Percentiles rank a stretch among this genome's conserved stretches.
Evolutionary conservation across 306 rosid species (phyloP).

Genomic region (Vigna mungo): DNA sequence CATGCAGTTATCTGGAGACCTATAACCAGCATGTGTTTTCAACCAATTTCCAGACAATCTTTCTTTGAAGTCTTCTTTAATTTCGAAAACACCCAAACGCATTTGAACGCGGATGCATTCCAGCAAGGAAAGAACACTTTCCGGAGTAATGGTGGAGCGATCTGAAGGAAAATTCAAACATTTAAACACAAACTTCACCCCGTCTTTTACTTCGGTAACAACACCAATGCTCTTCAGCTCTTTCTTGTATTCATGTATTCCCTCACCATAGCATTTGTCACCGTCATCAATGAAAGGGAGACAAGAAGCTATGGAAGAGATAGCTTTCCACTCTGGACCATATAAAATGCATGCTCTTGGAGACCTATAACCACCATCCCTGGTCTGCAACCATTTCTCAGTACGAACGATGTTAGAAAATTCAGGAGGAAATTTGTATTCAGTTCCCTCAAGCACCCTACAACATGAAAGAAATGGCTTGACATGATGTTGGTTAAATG

Average conservation of each 20-base stretch:
- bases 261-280: conserved; percentile 53
- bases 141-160: conserved; percentile 48
- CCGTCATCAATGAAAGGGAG: conserved; percentile 79
- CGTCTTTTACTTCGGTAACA: conserved; percentile 54
- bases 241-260: conserved; percentile 51
- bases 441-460: conserved; percentile 44
- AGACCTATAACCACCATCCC: conserved; percentile 49
- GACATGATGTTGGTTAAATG: conserved; percentile 53
- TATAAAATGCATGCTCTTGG: conserved; percentile 68
- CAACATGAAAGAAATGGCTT: conserved; percentile 60
- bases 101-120: conserved; percentile 50
- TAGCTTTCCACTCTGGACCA: conserved; percentile 67
- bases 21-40: conserved; percentile 66
- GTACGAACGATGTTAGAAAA: conserved; percentile 37
- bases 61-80: conserved; percentile 44
- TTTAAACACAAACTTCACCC: conserved; percentile 53
- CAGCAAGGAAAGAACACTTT: conserved; percentile 60
- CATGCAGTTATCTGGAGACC: conserved; percentile 59
- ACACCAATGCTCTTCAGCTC: conserved; percentile 74
- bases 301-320: conserved; percentile 59
- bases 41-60: conserved; percentile 65
- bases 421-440: conserved; percentile 40
- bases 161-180: conserved; percentile 55
- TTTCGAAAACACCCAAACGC: conserved; percentile 5
- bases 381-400: conserved; percentile 67